Base-by-base conservation (phyloP, 176 grass and related monocot species). In the Cocos nucifera region DNA sequence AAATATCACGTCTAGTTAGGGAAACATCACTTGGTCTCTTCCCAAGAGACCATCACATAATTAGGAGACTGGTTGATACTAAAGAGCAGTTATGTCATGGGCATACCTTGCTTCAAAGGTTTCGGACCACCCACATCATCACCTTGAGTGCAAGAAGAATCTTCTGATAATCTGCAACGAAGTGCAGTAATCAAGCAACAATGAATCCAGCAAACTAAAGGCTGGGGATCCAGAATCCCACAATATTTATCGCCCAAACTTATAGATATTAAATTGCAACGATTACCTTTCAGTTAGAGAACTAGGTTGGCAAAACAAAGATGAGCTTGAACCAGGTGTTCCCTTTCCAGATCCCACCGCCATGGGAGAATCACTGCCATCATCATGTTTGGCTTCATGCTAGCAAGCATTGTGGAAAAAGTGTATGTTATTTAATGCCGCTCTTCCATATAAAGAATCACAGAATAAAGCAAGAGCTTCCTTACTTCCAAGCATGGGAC, bases 31-130 rank as follows among this genome's bases (percentile, higher is more conserved):
- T 22, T 22, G 22, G 54, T 22, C 21, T 56, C 12, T 22, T 56
- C 54, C 21, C 18, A 22, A 56, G 21, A 22, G 9, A 22, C 54
- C 21, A 22, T 22, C 12, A 20, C 19, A 56, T 22, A 1, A 56
- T 22, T 56, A 18, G 17, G 17, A 32, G 25, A 44, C 9, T 44
- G 9, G 4, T 60, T 60, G 27, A 60, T 8, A 51, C 26, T 50
- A 63, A 30, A 21, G 50, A 58, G 19, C 49, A 67, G 17, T 50
- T 53, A 60, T 1, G 15, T 67, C 24, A 5, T 15, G 14, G 4
- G n/a, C 25, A 20, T 54, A 73, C 70, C 70, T 63, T 63, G 58
- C 17, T 73, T 63, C 2, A 53, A 63, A 63, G 48, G 27, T 54
- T 49, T 25, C n/a, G 59, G 27, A 44, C 51, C 59, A 18, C 17